Evolutionary conservation across 805 yeast genomes (phyloP).

Genomic region (Schwanniomyces sp.): DNA sequence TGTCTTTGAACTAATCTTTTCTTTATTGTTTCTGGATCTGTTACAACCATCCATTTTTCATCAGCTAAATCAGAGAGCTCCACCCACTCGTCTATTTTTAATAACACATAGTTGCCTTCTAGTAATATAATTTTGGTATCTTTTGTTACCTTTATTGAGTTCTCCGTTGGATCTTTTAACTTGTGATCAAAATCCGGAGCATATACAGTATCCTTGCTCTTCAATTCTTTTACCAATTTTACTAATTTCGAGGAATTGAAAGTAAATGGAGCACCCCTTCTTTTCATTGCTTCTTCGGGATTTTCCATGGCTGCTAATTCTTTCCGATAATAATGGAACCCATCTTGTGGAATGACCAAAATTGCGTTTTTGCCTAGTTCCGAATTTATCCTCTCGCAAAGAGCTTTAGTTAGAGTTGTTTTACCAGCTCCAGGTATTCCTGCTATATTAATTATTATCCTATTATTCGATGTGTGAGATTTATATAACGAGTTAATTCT

Average conservation of each 20-base stretch:
- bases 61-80: constrained; percentile 34
- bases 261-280: constrained; percentile 81
- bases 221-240: constrained; percentile 11
- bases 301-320: constrained; percentile 42
- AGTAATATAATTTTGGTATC: constrained; percentile 54
- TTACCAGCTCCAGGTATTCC: constrained; percentile 86
- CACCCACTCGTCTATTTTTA: constrained; percentile 58
- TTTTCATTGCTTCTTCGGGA: constrained; percentile 49
- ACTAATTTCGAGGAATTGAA: constrained; percentile 55
- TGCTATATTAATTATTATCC: constrained; percentile 49
- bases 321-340: constrained; percentile 25
- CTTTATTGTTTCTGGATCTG: constrained; percentile 45
- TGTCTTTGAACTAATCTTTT: constrained; percentile 66
- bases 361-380: constrained; percentile 6
- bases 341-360: constrained; percentile 29
- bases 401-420: constrained; percentile 54
- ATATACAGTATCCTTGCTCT: constrained; percentile 19
- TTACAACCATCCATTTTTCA: constrained; percentile 48
- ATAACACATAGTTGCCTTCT: constrained; percentile 70
- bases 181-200: constrained; percentile 74
- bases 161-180: constrained; percentile 61
- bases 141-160: constrained; percentile 44
- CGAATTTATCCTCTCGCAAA: constrained; percentile 27
- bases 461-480: neutral
- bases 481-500: neutral